Base-by-base conservation (phyloP, 2,329 filamentous ascomycete genomes). In the Alternaria gansuensis region DNA sequence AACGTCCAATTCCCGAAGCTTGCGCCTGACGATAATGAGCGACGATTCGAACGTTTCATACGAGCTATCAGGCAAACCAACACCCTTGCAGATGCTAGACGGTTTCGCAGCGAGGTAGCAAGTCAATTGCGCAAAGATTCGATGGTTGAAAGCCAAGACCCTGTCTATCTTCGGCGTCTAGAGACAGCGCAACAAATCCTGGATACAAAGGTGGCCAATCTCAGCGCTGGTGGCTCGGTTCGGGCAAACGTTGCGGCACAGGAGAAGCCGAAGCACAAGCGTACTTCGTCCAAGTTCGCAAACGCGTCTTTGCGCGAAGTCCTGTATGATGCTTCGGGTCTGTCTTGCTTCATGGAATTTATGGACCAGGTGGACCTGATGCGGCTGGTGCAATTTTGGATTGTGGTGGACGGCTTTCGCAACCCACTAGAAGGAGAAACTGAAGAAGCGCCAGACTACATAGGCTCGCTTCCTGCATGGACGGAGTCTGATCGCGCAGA, bases 311-410 rank as follows among this genome's bases (percentile, higher is more conserved):
- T 98, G 2, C 86, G 89, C 11, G 93, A 98, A 65, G 84, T 99
- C n/a, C 83, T 99, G 57, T 90, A 93, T 66, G 93, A 96, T 76
- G 87, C 95, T 2, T 90, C 94, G 1, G 94, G 92, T 0, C 83
- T 99, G 8, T 98, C 95, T 2, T 99, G 97, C 75, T 98, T 99
- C 80, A 99, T 99, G 95, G 95, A 99, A 75, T 98, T 93, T 72
- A 99, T 99, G 95, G 95, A 99, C 75, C 88, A 95, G 40, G 90
- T 93, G 74, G 85, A 86, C 14, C 83, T 94, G 26, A 94, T 98
- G 89, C 86, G 90, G 13, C 81, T 97, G 45, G 93, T 99, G 5
- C 95, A 99, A 72, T 99, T 98, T 77, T 99, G 94, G 93, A 88
- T 99, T 39, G 95, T 98, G 3, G 95, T 98, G 5, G 95, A 99